These are phyloP conservation scores for Xylariaceae sp. DNA, from an alignment of 2,329 filamentous ascomycete genomes.

Conservation along the genomic window DNA sequence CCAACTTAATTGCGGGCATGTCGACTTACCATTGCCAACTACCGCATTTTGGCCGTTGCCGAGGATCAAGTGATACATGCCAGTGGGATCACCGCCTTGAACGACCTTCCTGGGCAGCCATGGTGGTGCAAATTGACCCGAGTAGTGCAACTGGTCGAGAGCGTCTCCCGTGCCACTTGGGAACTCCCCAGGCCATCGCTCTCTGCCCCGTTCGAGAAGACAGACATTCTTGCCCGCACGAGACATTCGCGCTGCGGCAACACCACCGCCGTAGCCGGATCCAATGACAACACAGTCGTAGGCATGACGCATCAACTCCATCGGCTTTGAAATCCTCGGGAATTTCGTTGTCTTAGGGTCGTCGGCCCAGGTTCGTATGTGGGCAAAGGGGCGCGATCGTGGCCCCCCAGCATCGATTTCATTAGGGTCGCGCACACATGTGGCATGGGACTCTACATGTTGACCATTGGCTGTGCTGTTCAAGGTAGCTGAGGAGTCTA, in stretches of 20 bases:
- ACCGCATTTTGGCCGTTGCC: conserved; percentile 60
- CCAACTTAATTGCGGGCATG: background rate
- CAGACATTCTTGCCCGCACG: conserved; percentile 56
- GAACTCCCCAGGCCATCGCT: conserved; percentile 63
- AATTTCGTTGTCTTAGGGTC: conserved; percentile 33
- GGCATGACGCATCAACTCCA: conserved; percentile 49
- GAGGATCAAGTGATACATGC: conserved; percentile 58
- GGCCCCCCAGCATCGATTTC: conserved; percentile 33
- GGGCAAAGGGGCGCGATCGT: conserved; percentile 30
- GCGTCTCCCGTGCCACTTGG: conserved; percentile 45
- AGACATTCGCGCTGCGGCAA: conserved; percentile 61
- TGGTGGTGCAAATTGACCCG: conserved; percentile 46
- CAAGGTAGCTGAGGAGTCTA: conserved; percentile 14
- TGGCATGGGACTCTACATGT: conserved; percentile 23
- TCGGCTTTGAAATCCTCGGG: conserved; percentile 50
- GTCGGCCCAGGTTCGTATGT: conserved; percentile 29
- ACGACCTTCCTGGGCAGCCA: conserved; percentile 38
- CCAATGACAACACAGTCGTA: conserved; percentile 66
- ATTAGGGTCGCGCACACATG: conserved; percentile 27
- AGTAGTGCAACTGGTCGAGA: conserved; percentile 49
- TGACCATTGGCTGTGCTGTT: conserved; percentile 9
- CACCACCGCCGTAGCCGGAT: conserved; percentile 62
- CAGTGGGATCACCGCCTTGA: conserved; percentile 49
- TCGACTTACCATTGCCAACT: conserved; percentile 49
- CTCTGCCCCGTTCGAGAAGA: conserved; percentile 57